Base-by-base conservation (phyloP, 257 asterid genomes). In the Parsonsia alboflavescens region DNA sequence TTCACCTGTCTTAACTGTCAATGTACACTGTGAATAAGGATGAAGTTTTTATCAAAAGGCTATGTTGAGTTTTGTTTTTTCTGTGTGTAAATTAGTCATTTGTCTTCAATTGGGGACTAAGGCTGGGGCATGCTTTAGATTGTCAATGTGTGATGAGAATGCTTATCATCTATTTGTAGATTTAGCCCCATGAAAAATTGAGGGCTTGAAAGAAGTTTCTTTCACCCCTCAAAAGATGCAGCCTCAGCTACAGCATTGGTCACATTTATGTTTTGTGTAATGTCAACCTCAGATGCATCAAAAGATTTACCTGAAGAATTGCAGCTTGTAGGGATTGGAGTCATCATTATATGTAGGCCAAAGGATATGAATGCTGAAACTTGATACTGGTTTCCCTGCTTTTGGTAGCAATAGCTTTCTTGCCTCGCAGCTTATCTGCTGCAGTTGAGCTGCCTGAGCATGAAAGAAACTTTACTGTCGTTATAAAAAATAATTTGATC, bases 301-400 rank as follows among this genome's bases (percentile, higher is more conserved):
- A 70, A 82, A 12, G 22, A 54, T 44, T 42, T 67, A 24, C 56
- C 53, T 11, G 83, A 75, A 46, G 83, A 75, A 41, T 84, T 77
- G 39, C 88, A 85, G 56, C 80, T 84, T 13, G 87, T 77, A 7
- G 88, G 87, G 4, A 48, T 75, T 81, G 17, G 86, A 68, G 36
- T 87, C 90, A 74, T 82, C 82, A 0, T 73, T 72, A 62, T 76
- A 79, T 42, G 82, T 84, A 7, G 87, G 90, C 90, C 87, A 80
- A 6, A 84, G 85, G 22, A 90, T 86, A 70, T 82, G 90, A 69
- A 84, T 86, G 12, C 86, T 68, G 45, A 88, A 86, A 72, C 82
- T 81, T 4, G 81, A 44, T 0, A 79, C 81, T 11, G 87, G 86
- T 66, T 82, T 88, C 58, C 88, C 88, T 0, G 88, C 79, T 11